These are phyloP conservation scores for Ophiostoma sp. DNA, from an alignment of 2,329 filamentous ascomycete genomes.

Conservation along the genomic window DNA sequence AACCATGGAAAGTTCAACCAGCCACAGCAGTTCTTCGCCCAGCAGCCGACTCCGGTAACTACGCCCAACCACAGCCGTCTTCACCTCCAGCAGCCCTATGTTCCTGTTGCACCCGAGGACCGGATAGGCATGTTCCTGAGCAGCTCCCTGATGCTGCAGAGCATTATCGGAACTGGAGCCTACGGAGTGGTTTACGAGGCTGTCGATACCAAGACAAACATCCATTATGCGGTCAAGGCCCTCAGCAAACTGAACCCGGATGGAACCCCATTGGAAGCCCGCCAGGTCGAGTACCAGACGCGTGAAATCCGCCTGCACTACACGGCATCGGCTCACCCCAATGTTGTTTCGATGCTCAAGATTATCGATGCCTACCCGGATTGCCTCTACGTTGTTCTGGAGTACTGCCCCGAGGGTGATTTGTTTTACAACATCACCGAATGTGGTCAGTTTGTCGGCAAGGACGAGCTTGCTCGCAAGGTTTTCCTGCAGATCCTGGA, in stretches of 20 bases:
- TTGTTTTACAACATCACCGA: conserved; percentile 97
- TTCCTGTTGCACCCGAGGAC: conserved; percentile 68
- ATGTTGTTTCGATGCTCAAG: conserved; percentile 88
- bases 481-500: conserved; percentile 94
- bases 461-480: conserved; percentile 79
- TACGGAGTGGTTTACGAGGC: conserved; percentile 96
- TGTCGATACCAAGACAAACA: conserved; percentile 72
- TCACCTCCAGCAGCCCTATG: conserved; percentile 35
- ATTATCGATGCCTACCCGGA: conserved; percentile 88
- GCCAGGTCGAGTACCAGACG: conserved; percentile 85
- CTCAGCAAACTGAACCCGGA: conserved; percentile 81
- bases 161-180: conserved; percentile 84
- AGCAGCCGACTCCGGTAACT: conserved; percentile 35
- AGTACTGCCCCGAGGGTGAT: conserved; percentile 95
- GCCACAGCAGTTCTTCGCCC: conserved; percentile 33
- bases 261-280: conserved; percentile 66
- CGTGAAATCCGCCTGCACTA: conserved; percentile 91
- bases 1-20: conserved; percentile 43
- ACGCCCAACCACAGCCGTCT: conserved; percentile 34
- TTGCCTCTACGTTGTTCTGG: conserved; percentile 92
- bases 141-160: conserved; percentile 39
- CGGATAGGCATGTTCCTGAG: conserved; percentile 79
- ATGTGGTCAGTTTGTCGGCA: conserved; percentile 84
- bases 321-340: conserved; percentile 78
- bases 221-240: conserved; percentile 91